Evolutionary conservation across 805 yeast species (phyloP), one percentile per base, ranked within the genome.

Genomic region (Aciculoconidium aculeatum): DNA sequence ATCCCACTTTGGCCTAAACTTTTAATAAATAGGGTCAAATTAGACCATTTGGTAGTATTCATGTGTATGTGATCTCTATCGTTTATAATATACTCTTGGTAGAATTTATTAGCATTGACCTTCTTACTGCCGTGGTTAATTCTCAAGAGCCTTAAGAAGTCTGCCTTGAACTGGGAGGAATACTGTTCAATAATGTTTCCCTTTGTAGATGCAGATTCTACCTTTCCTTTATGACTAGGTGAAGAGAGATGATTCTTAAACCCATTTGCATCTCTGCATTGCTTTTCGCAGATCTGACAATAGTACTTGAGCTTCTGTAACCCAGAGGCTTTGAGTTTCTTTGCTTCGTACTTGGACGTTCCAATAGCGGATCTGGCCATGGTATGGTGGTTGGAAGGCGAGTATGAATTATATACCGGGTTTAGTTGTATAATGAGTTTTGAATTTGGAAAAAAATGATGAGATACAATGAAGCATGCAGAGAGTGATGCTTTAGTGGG

Each of bases 241-340:
- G 94, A 77, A 39, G 69, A 67, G n/a, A 80, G 68, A 53, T 92
- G 99, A 45, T 90, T 81, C 45, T 82, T 80, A 63, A 83, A 92
- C 15, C 98, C 99, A 57, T 92, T 90, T 39, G 83, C 94, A 52
- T 94, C 99, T 32, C 96, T 63, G 52, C 97, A 88, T 58, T 92
- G 99, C 47, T 90, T 86, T 49, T 70, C 75, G 48, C 99, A 92
- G 3, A 85, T 69, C 52, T 81, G 97, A 54, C 99, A 92, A 55
- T 87, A 94, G 68, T 75, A 90, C 37, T 75, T 68, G 30, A 92
- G 71, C 47, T 83, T 78, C 55, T 88, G 96, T 15, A 88, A 75
- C 2, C 97, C 97, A 27, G 73, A 66, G 15, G 85, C 75, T 57
- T 83, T 84, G 68, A 84, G 70, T 52, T 80, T 77, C 45, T 83